Evolutionary conservation across 495 filamentous ascomycete genomes (phyloP).

Genomic region (Penicillium atrosanguineum): DNA sequence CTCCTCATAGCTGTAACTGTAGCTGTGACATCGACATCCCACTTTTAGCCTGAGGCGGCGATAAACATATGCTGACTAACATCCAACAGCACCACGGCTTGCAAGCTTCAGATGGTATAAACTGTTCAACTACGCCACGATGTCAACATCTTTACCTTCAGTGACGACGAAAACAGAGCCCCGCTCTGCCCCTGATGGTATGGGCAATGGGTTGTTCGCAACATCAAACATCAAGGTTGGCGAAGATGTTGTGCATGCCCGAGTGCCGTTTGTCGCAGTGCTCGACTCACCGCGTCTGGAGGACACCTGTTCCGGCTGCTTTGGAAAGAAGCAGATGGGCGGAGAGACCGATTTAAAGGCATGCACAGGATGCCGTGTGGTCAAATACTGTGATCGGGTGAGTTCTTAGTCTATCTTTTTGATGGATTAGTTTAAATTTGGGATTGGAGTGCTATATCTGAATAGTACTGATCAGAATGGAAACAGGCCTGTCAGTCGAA

Average conservation of each 20-base stretch:
- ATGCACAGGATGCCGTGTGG: slow-evolving; percentile 60
- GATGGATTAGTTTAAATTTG: background rate
- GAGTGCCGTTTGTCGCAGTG: slow-evolving; percentile 41
- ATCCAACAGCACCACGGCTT: background rate
- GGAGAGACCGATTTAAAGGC: slow-evolving; percentile 39
- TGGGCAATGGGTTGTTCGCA: slow-evolving; percentile 46
- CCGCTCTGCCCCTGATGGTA: slow-evolving; percentile 25
- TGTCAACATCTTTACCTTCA: slow-evolving; percentile 22
- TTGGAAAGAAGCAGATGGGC: slow-evolving; percentile 32
- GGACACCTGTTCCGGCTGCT: slow-evolving; percentile 46
- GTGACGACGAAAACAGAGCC: slow-evolving; percentile 30
- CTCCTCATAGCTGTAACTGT: too few species aligned
- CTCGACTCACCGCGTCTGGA: slow-evolving; percentile 40
- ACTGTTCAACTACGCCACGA: slow-evolving; percentile 10
- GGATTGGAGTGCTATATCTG: background rate
- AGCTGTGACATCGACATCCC: background rate
- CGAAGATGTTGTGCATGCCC: slow-evolving; percentile 37
- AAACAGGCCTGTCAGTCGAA: slow-evolving; percentile 58
- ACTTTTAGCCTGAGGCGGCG: background rate
- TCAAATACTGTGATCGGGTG: slow-evolving; percentile 67
- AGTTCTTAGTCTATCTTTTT: slow-evolving; percentile 9
- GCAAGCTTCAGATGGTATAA: background rate
- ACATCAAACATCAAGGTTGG: slow-evolving; percentile 31
- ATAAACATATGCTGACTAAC: slow-evolving; percentile 12
- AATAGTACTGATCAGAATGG: background rate